Conservation (phyloP, 176 grass and related monocot species). For the Oryza coarctata region DNA sequence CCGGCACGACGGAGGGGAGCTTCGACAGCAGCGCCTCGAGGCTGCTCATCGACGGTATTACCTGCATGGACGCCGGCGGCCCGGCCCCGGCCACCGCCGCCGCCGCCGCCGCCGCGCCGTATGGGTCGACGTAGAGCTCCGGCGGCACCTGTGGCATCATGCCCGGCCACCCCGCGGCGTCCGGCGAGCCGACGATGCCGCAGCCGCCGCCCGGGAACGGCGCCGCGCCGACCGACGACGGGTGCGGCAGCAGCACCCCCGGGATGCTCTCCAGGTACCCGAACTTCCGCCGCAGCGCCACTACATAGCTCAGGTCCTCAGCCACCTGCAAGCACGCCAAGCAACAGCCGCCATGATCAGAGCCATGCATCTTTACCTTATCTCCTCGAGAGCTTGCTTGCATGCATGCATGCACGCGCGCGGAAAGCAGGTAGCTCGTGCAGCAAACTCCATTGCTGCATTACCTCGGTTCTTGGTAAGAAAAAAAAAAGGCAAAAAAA, state of each 20-base stretch:
- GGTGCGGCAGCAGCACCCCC: constrained; percentile 92
- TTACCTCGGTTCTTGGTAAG: constrained; percentile 12
- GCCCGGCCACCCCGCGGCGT: constrained; percentile 38
- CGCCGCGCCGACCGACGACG: constrained; percentile 51
- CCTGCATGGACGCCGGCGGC: constrained; percentile 49
- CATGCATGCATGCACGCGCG: background rate
- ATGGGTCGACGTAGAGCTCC: constrained; percentile 68
- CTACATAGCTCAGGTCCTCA: constrained; percentile 90
- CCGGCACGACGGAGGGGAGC: constrained; percentile 76
- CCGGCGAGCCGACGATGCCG: background rate
- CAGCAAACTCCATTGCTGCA: background rate
- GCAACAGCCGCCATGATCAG: background rate
- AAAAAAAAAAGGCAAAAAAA: background rate
- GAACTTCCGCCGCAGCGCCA: constrained; percentile 87
- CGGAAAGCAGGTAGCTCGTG: background rate
- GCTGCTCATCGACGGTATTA: constrained; percentile 98
- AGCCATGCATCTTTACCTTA: background rate
- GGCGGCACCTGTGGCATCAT: constrained; percentile 30
- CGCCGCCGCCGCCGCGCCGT: background rate
- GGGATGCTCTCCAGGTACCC: constrained; percentile 96
- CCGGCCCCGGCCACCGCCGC: background rate
- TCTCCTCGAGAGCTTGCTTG: constrained; percentile 3
- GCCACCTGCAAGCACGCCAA: constrained; percentile 41
- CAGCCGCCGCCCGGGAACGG: constrained; percentile 47
- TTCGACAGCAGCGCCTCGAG: constrained; percentile 96